Evolutionary conservation across 495 filamentous ascomycete species (phyloP), one percentile per base, ranked within the genome.

Genomic region (Daldinia bambusicola): DNA sequence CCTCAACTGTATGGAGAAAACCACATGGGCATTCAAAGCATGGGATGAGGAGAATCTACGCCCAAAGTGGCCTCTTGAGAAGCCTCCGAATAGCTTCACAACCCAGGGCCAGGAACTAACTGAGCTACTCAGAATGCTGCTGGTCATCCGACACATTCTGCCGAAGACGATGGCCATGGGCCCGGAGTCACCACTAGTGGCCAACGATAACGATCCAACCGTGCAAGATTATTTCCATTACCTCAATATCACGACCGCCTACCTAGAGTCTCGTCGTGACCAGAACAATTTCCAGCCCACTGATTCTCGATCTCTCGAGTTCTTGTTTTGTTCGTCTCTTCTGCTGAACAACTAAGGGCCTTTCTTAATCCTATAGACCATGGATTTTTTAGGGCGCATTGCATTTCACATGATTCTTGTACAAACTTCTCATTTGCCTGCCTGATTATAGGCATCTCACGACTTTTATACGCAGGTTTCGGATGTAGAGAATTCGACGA

Each of bases 1-100:
- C 16, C 81, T 95, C 40, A 92, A 90, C 76, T 93, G 91, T 63
- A 86, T 94, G 9, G 93, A 95, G 79, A 90, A 92, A 75, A 91
- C 90, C n/a, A 91, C 89, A 58, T 94, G 92, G 90, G 84, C 92
- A 0, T 94, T 92, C 82, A 89, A 88, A 37, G 88, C 85, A 0
- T 93, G 89, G 89, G 89, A 91, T 48, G 86, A 90, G 67, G 84
- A 88, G 22, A 77, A 83, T 52, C 76, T 86, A 55, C 76, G 85
- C 55, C 72, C 84, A 69, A 77, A 77, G 67, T 96, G 92, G 92
- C 92, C 92, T 1, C 80, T 96, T 16, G 88, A 91, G 69, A 88
- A 88, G 67, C 86, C 87, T 3, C 90, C 91, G 0, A 81, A 81
- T 0, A 84, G 82, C 66, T 93, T 89, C 69, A 87, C 85, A 9